Conservation (phyloP, 805 yeast genomes). For the Candida schatavii region DNA sequence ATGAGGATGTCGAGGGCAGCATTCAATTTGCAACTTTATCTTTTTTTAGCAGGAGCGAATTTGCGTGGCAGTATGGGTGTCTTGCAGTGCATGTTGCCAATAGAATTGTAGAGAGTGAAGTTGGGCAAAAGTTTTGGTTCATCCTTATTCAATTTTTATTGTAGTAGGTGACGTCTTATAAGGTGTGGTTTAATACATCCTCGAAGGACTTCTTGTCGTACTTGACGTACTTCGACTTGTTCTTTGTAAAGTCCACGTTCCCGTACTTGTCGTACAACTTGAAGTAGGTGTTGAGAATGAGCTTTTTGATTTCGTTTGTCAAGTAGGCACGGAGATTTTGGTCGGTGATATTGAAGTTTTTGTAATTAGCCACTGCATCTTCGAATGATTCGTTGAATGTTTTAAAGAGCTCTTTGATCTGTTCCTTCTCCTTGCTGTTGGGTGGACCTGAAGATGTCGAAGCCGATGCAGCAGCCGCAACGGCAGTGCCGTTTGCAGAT, state of each 20-base stretch:
- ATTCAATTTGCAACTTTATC: no score
- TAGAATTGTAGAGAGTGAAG: no score
- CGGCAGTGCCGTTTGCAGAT: conserved; percentile 5
- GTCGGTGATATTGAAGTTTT: conserved; percentile 64
- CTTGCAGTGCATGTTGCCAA: no score
- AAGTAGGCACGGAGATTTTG: conserved; percentile 60
- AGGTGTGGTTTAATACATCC: conserved; percentile 22
- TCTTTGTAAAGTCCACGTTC: conserved; percentile 67
- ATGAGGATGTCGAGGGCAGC: no score
- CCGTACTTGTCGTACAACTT: conserved; percentile 79
- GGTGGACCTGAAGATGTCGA: conserved; percentile 22
- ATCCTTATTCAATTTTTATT: no score
- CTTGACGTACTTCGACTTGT: conserved; percentile 67
- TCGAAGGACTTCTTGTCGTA: conserved; percentile 51
- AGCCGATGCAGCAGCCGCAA: conserved; percentile 6
- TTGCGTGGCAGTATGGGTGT: no score
- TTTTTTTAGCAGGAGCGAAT: no score
- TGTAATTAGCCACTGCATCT: conserved; percentile 64
- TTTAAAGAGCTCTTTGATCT: conserved; percentile 78
- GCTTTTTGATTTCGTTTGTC: conserved; percentile 65
- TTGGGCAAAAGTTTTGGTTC: no score
- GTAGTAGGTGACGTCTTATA: no score
- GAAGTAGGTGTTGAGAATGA: conserved; percentile 80
- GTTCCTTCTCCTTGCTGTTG: conserved; percentile 72
- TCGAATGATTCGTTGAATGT: conserved; percentile 84